A percentile compares a stretch with the other conserved stretches of the same genome.
Conservation (phyloP, 176 grass and related monocot genomes). For the Oryza officinalis region DNA sequence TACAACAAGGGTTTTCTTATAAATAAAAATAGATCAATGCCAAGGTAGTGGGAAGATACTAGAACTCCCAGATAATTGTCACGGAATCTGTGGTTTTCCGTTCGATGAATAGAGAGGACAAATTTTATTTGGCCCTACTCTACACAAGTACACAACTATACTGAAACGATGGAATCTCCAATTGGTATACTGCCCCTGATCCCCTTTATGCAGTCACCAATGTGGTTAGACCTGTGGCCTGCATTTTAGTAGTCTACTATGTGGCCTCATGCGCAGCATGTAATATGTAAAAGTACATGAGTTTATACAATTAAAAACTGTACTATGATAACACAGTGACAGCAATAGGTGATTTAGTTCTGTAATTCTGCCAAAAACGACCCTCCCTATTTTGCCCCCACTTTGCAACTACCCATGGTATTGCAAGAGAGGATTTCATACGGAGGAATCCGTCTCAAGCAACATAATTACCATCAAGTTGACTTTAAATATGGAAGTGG, state of each 20-base stretch:
- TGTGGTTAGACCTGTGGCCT: conserved; percentile 5
- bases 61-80: conserved; percentile 35
- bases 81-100: conserved; percentile 33
- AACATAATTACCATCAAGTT: conserved; percentile 47
- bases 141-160: conserved; percentile 17
- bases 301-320: background rate
- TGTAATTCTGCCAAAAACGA: background rate
- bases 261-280: conserved; percentile 26
- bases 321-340: background rate
- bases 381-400: background rate
- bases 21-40: background rate
- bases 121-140: conserved; percentile 28
- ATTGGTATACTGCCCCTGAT: conserved; percentile 20
- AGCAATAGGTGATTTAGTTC: background rate
- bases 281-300: background rate
- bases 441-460: conserved; percentile 45
- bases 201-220: conserved; percentile 27
- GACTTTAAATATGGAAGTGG: conserved; percentile 53
- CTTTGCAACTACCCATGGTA: conserved; percentile 14
- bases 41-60: conserved; percentile 28
- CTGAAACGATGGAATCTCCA: conserved; percentile 26
- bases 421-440: conserved; percentile 27
- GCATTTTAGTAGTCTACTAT: conserved; percentile 30
- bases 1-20: background rate
- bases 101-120: conserved; percentile 23